Evolutionary conservation across 2,329 filamentous ascomycete species (phyloP).

Genomic region (Diaporthe citrichinensis): DNA sequence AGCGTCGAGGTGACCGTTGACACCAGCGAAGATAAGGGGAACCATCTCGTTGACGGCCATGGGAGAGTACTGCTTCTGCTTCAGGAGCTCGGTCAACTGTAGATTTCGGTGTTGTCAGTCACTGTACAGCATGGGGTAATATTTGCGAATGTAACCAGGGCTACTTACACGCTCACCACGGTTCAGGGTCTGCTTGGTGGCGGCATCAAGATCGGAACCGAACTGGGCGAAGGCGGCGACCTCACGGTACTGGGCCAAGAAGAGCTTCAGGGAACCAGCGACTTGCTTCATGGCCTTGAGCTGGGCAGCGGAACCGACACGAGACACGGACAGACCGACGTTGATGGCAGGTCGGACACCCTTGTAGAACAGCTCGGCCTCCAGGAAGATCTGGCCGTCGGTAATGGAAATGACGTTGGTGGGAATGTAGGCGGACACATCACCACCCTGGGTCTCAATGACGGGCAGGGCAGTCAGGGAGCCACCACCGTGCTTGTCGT

Average conservation of each 20-base stretch:
- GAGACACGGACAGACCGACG: conserved; percentile 99
- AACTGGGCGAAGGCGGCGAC: conserved; percentile 99
- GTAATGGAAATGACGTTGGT: conserved; percentile 99
- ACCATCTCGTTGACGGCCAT: conserved; percentile 99
- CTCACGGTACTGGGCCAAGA: conserved; percentile 99
- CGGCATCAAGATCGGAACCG: conserved; percentile 98
- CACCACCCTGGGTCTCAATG: conserved; percentile 99
- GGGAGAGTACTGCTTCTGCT: conserved; percentile 99
- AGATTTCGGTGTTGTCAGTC: conserved; percentile 46
- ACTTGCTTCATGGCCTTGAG: conserved; percentile 99
- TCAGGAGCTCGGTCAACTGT: conserved; percentile 93
- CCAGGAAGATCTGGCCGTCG: conserved; percentile 99
- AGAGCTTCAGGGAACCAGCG: conserved; percentile 99
- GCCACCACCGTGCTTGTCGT: conserved; percentile 92
- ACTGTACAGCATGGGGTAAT: neutral
- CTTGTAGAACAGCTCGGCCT: conserved; percentile 99
- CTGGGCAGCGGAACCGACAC: conserved; percentile 99
- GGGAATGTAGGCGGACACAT: conserved; percentile 99
- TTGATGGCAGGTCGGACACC: conserved; percentile 99
- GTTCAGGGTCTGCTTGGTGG: conserved; percentile 97
- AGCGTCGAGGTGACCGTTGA: conserved; percentile 93
- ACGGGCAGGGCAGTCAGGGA: conserved; percentile 97
- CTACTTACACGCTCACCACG: conserved; percentile 95
- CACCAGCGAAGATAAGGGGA: conserved; percentile 98
- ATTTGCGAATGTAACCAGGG: neutral